Percentiles rank a stretch among this genome's conserved stretches.
These are phyloP conservation scores for Platanthera zijinensis DNA, from an alignment of 106 monocot genomes.

Conservation along the genomic window DNA sequence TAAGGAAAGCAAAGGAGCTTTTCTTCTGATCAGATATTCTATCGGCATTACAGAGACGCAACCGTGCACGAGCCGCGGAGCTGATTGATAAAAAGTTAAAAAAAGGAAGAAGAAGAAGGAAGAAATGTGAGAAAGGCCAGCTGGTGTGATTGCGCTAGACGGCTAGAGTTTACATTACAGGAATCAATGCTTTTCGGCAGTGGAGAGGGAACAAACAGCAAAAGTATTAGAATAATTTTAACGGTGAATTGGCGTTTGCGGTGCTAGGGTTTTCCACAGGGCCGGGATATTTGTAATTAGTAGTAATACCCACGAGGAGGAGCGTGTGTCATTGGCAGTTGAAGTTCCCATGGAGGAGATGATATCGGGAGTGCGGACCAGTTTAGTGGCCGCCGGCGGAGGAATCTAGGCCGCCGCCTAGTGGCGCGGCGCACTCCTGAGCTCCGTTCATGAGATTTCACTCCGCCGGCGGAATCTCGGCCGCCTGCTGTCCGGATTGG, in stretches of 20 bases:
- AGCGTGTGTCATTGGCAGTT: not conserved
- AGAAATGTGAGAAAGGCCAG: slow-evolving; percentile 1
- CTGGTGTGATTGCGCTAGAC: slow-evolving; percentile 8
- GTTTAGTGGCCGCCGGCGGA: not conserved
- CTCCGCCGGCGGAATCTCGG: not conserved
- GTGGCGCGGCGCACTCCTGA: not conserved
- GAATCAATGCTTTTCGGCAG: slow-evolving; percentile 23
- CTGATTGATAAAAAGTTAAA: not conserved
- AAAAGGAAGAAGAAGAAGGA: not conserved
- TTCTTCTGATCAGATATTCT: slow-evolving; percentile 12
- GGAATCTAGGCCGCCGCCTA: not conserved
- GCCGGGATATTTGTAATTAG: not conserved
- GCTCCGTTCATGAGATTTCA: not conserved
- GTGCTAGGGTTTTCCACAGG: not conserved
- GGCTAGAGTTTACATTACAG: slow-evolving; percentile 11
- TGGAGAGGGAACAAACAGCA: slow-evolving; percentile 19
- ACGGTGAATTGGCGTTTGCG: slow-evolving; percentile 1
- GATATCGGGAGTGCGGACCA: not conserved
- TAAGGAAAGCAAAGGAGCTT: slow-evolving; percentile 16
- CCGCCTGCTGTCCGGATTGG: too few relatives aligned
- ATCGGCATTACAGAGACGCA: not conserved
- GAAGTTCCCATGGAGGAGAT: not conserved
- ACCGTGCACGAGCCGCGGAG: slow-evolving; percentile 3
- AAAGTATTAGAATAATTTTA: slow-evolving; percentile 16
- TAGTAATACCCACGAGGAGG: not conserved